Evolutionary conservation across 1,284 basidiomycete species (phyloP).

Genomic region (Schizophyllum amplum): DNA sequence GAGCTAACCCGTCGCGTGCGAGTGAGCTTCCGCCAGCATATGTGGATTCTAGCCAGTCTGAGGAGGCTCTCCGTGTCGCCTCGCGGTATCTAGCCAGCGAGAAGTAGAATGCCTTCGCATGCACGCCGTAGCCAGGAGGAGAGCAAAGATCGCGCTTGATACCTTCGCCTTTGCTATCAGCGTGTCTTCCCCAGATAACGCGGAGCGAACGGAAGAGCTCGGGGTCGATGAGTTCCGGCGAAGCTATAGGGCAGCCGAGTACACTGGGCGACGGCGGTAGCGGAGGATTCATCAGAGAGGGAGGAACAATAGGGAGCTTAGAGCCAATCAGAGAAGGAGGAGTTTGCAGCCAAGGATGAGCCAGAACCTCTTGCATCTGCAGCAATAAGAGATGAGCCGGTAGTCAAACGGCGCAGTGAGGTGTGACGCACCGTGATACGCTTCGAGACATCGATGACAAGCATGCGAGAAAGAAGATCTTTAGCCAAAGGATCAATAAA

Average conservation of each 20-base stretch:
- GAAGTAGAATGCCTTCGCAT: slow-evolving; percentile 93
- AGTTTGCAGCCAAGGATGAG: slow-evolving; percentile 75
- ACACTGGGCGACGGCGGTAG: slow-evolving; percentile 57
- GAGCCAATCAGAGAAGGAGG: slow-evolving; percentile 14
- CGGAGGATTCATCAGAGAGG: slow-evolving; percentile 33
- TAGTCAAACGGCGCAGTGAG: neutral
- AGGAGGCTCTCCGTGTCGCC: slow-evolving; percentile 49
- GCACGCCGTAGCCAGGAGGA: slow-evolving; percentile 56
- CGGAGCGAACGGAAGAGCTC: slow-evolving; percentile 86
- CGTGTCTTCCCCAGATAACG: slow-evolving; percentile 79
- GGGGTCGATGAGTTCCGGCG: slow-evolving; percentile 69
- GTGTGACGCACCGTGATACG: slow-evolving; percentile 70
- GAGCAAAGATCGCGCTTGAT: slow-evolving; percentile 61
- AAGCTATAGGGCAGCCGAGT: slow-evolving; percentile 59
- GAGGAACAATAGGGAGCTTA: slow-evolving; percentile 8
- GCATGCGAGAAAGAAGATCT: slow-evolving; percentile 76
- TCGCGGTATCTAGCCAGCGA: slow-evolving; percentile 77
- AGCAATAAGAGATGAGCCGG: neutral
- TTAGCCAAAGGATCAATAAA: slow-evolving; percentile 69
- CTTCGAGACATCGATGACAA: slow-evolving; percentile 82
- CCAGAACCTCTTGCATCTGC: slow-evolving; percentile 83
- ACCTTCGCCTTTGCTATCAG: slow-evolving; percentile 38
- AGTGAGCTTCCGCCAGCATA: neutral
- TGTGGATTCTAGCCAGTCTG: neutral
- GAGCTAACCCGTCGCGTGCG: neutral